Percentiles rank a stretch among this genome's conserved stretches.
Conservation (phyloP, 2,329 filamentous ascomycete genomes). For the Setomelanomma holmii region DNA sequence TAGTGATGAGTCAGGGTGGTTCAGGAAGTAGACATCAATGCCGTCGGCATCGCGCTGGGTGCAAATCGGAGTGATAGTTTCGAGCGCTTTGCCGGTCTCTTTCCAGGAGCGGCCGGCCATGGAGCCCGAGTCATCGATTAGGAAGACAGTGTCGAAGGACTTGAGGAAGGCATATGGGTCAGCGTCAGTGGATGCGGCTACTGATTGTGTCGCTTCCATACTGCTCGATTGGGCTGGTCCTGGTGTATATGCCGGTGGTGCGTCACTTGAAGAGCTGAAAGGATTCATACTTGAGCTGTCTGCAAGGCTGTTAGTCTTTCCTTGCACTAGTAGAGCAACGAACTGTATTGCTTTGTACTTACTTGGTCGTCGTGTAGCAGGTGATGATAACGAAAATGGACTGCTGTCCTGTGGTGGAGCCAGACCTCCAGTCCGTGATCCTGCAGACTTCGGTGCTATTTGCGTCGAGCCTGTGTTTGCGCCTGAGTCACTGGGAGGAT, state of each 20-base stretch:
- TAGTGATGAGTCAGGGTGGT: slow-evolving; percentile 65
- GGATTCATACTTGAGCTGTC: slow-evolving; percentile 38
- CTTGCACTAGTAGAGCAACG: not conserved
- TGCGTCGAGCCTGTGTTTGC: slow-evolving; percentile 7
- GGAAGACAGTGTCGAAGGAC: slow-evolving; percentile 84
- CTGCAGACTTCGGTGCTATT: slow-evolving; percentile 12
- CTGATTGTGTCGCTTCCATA: slow-evolving; percentile 2
- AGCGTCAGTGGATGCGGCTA: slow-evolving; percentile 18
- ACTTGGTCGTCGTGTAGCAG: slow-evolving; percentile 50
- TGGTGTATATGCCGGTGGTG: slow-evolving; percentile 53
- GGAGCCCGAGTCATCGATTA: slow-evolving; percentile 90
- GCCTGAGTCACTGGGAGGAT: slow-evolving; percentile 8
- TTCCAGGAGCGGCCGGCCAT: slow-evolving; percentile 82
- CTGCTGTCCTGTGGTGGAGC: slow-evolving; percentile 21
- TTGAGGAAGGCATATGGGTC: slow-evolving; percentile 78
- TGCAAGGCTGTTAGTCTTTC: slow-evolving; percentile 14
- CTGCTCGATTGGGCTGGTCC: slow-evolving; percentile 24
- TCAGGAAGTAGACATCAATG: slow-evolving; percentile 91
- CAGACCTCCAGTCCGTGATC: slow-evolving; percentile 22
- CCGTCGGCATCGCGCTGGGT: slow-evolving; percentile 81
- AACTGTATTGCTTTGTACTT: slow-evolving; percentile 20
- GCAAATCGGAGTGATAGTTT: slow-evolving; percentile 81
- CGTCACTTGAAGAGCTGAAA: slow-evolving; percentile 43
- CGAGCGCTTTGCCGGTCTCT: slow-evolving; percentile 74
- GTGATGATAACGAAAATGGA: slow-evolving; percentile 29